Percentiles rank a stretch among this genome's conserved stretches.
These are phyloP conservation scores for Kuraishia borneana DNA, from an alignment of 805 yeast species.

Conservation along the genomic window DNA sequence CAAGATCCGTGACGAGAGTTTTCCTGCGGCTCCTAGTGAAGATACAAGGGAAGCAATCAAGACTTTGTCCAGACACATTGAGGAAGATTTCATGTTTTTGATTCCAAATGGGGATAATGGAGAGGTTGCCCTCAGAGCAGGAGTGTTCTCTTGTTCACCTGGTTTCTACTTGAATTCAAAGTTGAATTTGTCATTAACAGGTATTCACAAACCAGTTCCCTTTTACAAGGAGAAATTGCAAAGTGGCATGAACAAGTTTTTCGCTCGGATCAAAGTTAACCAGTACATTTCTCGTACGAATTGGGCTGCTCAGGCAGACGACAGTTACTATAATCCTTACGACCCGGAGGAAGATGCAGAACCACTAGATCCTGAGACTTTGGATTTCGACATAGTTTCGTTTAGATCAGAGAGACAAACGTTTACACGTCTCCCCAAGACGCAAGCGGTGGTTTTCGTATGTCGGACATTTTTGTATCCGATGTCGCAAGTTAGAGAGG, in stretches of 20 bases:
- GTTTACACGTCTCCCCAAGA: slow-evolving; percentile 40
- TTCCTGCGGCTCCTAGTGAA: slow-evolving; percentile 18
- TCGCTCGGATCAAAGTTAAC: slow-evolving; percentile 39
- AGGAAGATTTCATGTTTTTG: slow-evolving; percentile 47
- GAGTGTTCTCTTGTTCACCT: slow-evolving; percentile 53
- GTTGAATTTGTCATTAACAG: slow-evolving; percentile 41
- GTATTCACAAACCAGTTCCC: slow-evolving; percentile 66
- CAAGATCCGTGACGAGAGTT: slow-evolving; percentile 29
- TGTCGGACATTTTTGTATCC: slow-evolving; percentile 52
- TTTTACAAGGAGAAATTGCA: slow-evolving; percentile 44
- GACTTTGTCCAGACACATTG: slow-evolving; percentile 18
- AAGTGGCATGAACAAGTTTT: slow-evolving; percentile 57
- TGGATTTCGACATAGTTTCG: slow-evolving; percentile 36
- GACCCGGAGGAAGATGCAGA: slow-evolving; percentile 23
- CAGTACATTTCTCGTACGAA: slow-evolving; percentile 54
- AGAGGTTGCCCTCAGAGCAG: slow-evolving; percentile 49
- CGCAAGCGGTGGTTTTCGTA: slow-evolving; percentile 35
- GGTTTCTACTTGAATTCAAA: slow-evolving; percentile 57
- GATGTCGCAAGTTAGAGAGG: slow-evolving; percentile 30
- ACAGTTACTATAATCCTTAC: slow-evolving; percentile 30
- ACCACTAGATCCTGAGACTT: slow-evolving; percentile 19
- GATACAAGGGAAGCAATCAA: slow-evolving; percentile 7
- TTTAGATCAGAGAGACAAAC: slow-evolving; percentile 51
- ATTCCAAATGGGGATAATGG: slow-evolving; percentile 23
- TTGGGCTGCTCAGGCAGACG: slow-evolving; percentile 61